Base-by-base conservation (phyloP, 108 stramenopile genomes). In the Discostella pseudostelligera region DNA sequence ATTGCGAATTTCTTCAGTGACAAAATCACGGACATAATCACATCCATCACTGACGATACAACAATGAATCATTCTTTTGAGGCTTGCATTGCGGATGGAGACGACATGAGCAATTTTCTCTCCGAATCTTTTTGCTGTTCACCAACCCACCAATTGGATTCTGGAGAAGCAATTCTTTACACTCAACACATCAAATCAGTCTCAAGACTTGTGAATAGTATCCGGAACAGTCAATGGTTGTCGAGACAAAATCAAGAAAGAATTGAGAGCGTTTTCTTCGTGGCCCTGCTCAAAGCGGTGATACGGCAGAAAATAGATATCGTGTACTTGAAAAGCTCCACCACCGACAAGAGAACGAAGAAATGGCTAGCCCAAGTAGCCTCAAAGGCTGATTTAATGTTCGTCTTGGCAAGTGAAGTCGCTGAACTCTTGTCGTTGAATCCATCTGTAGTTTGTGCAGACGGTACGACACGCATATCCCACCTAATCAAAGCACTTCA, bases 341-440 rank as follows among this genome's bases (percentile, higher is more conserved):
- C 28, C 8, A 56, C 35, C 40, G 80, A 81, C 25, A 78, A 81
- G 50, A 59, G 86, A 48, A 49, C 50, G 56, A 58, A 79, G 70
- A 60, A 48, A 43, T 51, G 64, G 75, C 49, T 80, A 57, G 19
- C 70, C 62, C 65, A 77, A 73, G 10, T 86, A 36, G 56, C 28
- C 57, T 20, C 39, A 46, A 70, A 79, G 28, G 75, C 85, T 25
- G 61, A 78, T 36, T 74, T 74, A 39, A 59, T 86, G 13, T 80
- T 58, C 32, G 20, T 62, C 8, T 63, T 80, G 48, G 74, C 78
- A 45, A 73, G 55, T 20, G 74, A 89, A 48, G 32, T 84, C 8
- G 85, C 83, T 11, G 44, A 70, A 8, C 67, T 85, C 45, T 26
- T 89, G 32, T 89, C 88, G 22, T 35, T 63, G 39, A 42, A 85